phyloP scores from a whole-genome alignment of 2,329 filamentous ascomycete genomes.

The Phaeosphaeriaceae sp. region DNA sequence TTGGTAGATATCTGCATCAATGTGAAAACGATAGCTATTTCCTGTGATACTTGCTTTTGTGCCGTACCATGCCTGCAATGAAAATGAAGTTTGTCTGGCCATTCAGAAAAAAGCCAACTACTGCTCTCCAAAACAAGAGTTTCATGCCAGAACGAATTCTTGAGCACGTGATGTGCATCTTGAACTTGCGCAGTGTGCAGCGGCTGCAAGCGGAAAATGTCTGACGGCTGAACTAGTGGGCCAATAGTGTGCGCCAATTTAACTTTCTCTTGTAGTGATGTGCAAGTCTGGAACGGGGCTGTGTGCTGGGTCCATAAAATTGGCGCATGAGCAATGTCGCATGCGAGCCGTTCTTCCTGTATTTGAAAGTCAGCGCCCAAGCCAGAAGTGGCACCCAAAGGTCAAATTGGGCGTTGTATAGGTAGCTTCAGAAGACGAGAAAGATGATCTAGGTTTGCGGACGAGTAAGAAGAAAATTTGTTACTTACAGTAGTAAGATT shows the following conservation, averaged over 20 bases:
- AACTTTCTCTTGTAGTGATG: background rate
- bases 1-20: slow-evolving; percentile 33
- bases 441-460: too few species aligned
- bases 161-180: slow-evolving; percentile 5
- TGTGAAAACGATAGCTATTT: slow-evolving; percentile 16
- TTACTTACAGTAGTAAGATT: too few species aligned
- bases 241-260: too few species aligned
- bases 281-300: slow-evolving; percentile 6
- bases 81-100: background rate
- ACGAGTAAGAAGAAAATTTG: too few species aligned
- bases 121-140: too few species aligned
- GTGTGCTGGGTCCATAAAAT: slow-evolving; percentile 5
- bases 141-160: too few species aligned
- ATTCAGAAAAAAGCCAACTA: background rate
- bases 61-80: background rate
- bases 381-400: slow-evolving; percentile 12
- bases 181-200: background rate
- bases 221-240: too few species aligned
- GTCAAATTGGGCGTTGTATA: background rate
- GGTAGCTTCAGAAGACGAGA: too few species aligned
- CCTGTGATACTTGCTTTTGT: background rate
- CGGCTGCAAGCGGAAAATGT: slow-evolving; percentile 2
- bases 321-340: slow-evolving; percentile 18
- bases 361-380: slow-evolving; percentile 15
- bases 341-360: slow-evolving; percentile 14